Percentiles rank a stretch among this genome's conserved stretches.
Conservation (phyloP, 192 early-diverging fungal genomes). For the Phycomyces nitens region DNA sequence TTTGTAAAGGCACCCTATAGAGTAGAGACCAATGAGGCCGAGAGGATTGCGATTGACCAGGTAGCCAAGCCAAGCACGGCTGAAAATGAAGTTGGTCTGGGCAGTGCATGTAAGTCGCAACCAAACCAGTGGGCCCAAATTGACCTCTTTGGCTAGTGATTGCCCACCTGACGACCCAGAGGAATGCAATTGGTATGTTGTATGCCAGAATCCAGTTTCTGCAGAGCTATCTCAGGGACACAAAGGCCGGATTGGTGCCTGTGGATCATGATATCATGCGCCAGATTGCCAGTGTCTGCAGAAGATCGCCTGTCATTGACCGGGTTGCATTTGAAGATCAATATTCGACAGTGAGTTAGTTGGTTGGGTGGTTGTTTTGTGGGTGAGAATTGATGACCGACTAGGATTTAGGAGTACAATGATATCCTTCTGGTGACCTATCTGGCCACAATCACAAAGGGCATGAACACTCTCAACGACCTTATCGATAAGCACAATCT, state of each 20-base stretch:
- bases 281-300: constrained; percentile 70
- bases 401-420: constrained; percentile 87
- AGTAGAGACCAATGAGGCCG: constrained; percentile 83
- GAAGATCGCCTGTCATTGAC: constrained; percentile 68
- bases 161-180: constrained; percentile 65
- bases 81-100: constrained; percentile 48
- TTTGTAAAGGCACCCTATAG: constrained; percentile 68
- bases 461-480: constrained; percentile 61
- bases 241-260: constrained; percentile 56
- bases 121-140: no score
- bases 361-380: background rate
- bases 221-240: constrained; percentile 67
- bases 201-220: constrained; percentile 66
- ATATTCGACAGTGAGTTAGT: constrained; percentile 61
- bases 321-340: constrained; percentile 66
- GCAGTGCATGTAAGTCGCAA: constrained; percentile 56
- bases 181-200: constrained; percentile 82
- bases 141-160: constrained; percentile 57
- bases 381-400: no score
- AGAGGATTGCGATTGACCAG: constrained; percentile 85
- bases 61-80: constrained; percentile 62
- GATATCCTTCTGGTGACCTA: constrained; percentile 76
- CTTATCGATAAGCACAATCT: constrained; percentile 58
- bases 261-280: constrained; percentile 73
- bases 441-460: constrained; percentile 76